Percentiles rank a stretch among this genome's conserved stretches.
Conservation (phyloP, 192 early-diverging fungal genomes). For the Entomortierella chlamydospora region DNA sequence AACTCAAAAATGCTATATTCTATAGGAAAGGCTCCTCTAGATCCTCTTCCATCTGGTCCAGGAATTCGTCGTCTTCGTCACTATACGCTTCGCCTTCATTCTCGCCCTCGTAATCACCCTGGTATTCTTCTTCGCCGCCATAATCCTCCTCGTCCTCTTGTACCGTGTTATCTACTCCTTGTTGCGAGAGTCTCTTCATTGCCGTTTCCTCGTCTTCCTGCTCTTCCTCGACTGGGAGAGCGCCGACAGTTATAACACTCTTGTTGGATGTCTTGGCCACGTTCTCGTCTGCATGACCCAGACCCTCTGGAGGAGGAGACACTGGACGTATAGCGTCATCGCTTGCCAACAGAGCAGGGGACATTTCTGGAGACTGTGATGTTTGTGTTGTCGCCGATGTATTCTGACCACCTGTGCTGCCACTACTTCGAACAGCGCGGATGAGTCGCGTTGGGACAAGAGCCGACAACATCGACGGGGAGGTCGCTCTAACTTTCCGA, state of each 20-base stretch:
- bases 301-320: conserved; percentile 8
- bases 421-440: conserved; percentile 40
- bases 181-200: conserved; percentile 23
- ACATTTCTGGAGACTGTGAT: conserved; percentile 29
- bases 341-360: background rate
- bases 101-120: conserved; percentile 55
- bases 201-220: conserved; percentile 40
- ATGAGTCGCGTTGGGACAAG: conserved; percentile 40
- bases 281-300: conserved; percentile 21
- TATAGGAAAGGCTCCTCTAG: conserved; percentile 41
- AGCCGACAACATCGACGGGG: conserved; percentile 49
- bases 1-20: background rate
- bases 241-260: conserved; percentile 4
- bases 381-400: background rate
- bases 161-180: conserved; percentile 7
- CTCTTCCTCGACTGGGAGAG: conserved; percentile 28
- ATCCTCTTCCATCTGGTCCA: conserved; percentile 41
- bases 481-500: conserved; percentile 18
- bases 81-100: conserved; percentile 49
- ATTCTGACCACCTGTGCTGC: conserved; percentile 23
- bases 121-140: conserved; percentile 47
- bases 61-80: conserved; percentile 44
- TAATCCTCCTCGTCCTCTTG: conserved; percentile 21
- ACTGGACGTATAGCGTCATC: conserved; percentile 21
- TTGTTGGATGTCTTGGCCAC: conserved; percentile 8